Percentiles rank a stretch among this genome's conserved stretches.
Evolutionary conservation across 257 asterid species (phyloP).

Genomic region (Galeopsis tetrahit): DNA sequence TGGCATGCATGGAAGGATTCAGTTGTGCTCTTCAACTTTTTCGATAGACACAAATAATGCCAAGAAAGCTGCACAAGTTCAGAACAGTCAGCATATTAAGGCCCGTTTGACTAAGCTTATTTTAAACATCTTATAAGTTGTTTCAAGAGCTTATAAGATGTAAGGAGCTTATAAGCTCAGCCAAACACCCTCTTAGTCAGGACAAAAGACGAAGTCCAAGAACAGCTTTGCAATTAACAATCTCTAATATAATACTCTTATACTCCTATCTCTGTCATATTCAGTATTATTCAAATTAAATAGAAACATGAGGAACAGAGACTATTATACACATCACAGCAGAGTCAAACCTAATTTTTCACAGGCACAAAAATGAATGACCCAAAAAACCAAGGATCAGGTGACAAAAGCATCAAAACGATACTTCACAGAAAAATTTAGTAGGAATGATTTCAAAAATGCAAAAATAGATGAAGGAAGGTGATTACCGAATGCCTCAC

Average conservation of each 20-base stretch:
- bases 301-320: slow-evolving; percentile 6
- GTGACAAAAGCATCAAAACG: slow-evolving; percentile 7
- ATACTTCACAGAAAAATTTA: background rate
- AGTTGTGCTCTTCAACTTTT: background rate
- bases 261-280: background rate
- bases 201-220: background rate
- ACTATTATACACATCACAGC: background rate
- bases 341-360: background rate
- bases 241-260: background rate
- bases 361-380: slow-evolving; percentile 9
- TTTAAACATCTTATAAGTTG: too few species aligned
- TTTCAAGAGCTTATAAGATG: too few species aligned
- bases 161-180: too few species aligned
- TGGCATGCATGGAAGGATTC: background rate
- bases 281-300: background rate
- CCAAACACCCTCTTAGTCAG: too few species aligned
- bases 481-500: slow-evolving; percentile 58
- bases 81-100: background rate
- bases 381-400: slow-evolving; percentile 13
- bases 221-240: slow-evolving; percentile 7
- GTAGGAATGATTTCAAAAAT: background rate
- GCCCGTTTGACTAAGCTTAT: too few species aligned
- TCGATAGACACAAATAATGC: background rate
- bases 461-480: slow-evolving; percentile 2
- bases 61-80: background rate